Evolutionary conservation across 352 stramenopile genomes (phyloP), one percentile per base, ranked within the genome.

Genomic region (Phytopythium boreale): DNA sequence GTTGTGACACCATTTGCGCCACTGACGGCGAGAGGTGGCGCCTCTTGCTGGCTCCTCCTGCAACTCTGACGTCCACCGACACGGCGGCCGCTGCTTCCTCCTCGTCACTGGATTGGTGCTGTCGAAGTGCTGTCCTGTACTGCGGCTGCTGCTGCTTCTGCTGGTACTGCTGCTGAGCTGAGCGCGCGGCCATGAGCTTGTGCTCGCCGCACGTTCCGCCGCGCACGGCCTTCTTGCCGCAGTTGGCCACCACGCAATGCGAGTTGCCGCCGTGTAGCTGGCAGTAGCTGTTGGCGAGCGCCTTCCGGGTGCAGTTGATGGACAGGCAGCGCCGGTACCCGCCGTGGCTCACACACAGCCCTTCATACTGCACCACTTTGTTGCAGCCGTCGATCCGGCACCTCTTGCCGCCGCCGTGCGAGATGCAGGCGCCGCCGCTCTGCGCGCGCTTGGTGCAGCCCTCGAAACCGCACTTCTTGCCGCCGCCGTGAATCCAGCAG

Each of bases 301-400:
- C 76, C 34, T 78, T 76, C 57, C 77, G 84, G 15, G 68, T 51
- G 37, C 79, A 88, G 52, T 76, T 75, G 22, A 75, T 64, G 8
- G 72, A 80, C 14, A 83, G 52, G 57, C 79, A 88, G 44, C 76
- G 75, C 1, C 79, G 77, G 61, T 80, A 87, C 44, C 79, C 79
- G 4, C 79, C 79, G 37, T 88, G 79, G 27, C 70, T 70, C 10
- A 87, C 77, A 26, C 80, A 89, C 0, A 87, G 77, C 24, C 79
- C 72, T 19, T 84, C 79, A 49, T 84, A 87, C 68, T 89, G 80
- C 29, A 87, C 78, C 12, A 87, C 77, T 65, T 89, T 89, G 63
- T 78, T 84, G 64, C 78, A 87, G n/a, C 52, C 74, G 22, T 70
- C 71, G 10, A 76, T 72, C 17, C 74, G 76, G 59, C 78, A 87